A percentile compares a stretch with the other conserved stretches of the same genome.
These are phyloP conservation scores for Aspergillus piperis DNA, from an alignment of 2,329 filamentous ascomycete genomes.

Conservation along the genomic window DNA sequence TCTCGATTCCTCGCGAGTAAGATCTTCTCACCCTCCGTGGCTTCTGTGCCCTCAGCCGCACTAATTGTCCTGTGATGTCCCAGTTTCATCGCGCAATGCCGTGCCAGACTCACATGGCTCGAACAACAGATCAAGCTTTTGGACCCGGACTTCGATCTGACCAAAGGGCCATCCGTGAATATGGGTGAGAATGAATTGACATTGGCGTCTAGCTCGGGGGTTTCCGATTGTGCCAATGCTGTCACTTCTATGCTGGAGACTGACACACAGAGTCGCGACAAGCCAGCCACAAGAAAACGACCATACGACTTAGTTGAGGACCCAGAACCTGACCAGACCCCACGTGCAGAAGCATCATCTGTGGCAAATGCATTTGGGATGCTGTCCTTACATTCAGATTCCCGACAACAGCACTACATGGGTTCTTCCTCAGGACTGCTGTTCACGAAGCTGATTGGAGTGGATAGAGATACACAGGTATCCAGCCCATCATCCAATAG, in stretches of 20 bases:
- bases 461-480: slow-evolving; percentile 7
- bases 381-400: slow-evolving; percentile 42
- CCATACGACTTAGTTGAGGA: slow-evolving; percentile 21
- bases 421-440: slow-evolving; percentile 42
- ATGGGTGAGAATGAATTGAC: slow-evolving; percentile 10
- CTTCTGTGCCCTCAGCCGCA: neutral
- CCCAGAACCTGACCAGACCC: slow-evolving; percentile 17
- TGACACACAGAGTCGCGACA: neutral
- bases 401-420: slow-evolving; percentile 41
- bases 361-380: slow-evolving; percentile 41
- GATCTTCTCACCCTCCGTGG: neutral
- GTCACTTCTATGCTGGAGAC: neutral
- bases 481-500: neutral
- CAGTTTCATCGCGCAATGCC: slow-evolving; percentile 27
- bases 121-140: slow-evolving; percentile 32
- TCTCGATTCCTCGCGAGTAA: slow-evolving; percentile 40
- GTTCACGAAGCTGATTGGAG: slow-evolving; percentile 33
- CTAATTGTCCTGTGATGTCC: neutral
- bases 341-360: slow-evolving; percentile 29
- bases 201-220: neutral
- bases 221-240: neutral
- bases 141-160: slow-evolving; percentile 33
- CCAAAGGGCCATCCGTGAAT: slow-evolving; percentile 30
- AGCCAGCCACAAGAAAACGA: slow-evolving; percentile 10
- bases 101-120: slow-evolving; percentile 37